A percentile compares a stretch with the other conserved stretches of the same genome.
Conservation (phyloP, 208 protist species). For the Trypanosoma rangeli region DNA sequence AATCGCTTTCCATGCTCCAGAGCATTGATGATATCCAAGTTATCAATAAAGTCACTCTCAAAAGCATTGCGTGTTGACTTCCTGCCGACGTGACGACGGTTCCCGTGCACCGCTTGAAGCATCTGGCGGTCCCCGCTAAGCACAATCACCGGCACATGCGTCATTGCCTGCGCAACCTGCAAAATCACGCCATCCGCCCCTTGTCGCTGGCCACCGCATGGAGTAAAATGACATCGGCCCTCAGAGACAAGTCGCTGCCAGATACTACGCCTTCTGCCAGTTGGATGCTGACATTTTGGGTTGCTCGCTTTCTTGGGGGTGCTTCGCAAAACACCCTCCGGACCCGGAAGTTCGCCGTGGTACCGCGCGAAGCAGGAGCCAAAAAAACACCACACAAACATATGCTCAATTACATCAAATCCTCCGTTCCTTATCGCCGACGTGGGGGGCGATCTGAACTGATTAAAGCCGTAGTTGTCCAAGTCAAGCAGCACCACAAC, state of each 20-base stretch:
- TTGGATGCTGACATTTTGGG: neutral
- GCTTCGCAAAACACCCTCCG: slow-evolving; percentile 48
- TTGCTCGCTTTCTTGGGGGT: slow-evolving; percentile 7
- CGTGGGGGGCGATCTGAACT: slow-evolving; percentile 73
- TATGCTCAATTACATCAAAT: slow-evolving; percentile 41
- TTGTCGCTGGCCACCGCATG: slow-evolving; percentile 73
- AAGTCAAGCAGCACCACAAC: slow-evolving; percentile 83
- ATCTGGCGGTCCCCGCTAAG: slow-evolving; percentile 61
- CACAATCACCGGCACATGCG: slow-evolving; percentile 36
- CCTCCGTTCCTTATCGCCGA: neutral
- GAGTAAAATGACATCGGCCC: slow-evolving; percentile 55
- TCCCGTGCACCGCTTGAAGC: slow-evolving; percentile 34
- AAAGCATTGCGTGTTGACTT: slow-evolving; percentile 53
- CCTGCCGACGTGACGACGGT: slow-evolving; percentile 37
- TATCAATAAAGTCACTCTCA: slow-evolving; percentile 28
- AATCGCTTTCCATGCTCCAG: slow-evolving; percentile 62
- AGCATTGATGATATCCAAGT: slow-evolving; percentile 62
- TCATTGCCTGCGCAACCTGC: slow-evolving; percentile 48
- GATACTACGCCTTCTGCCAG: slow-evolving; percentile 20
- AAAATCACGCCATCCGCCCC: slow-evolving; percentile 75
- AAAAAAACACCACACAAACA: slow-evolving; percentile 87
- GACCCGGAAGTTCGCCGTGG: slow-evolving; percentile 54
- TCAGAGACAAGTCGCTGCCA: slow-evolving; percentile 45
- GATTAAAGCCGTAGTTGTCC: slow-evolving; percentile 90
- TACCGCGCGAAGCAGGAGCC: slow-evolving; percentile 87